Base-by-base conservation (phyloP, 2,329 filamentous ascomycete genomes). In the Talaromyces amestolkiae region DNA sequence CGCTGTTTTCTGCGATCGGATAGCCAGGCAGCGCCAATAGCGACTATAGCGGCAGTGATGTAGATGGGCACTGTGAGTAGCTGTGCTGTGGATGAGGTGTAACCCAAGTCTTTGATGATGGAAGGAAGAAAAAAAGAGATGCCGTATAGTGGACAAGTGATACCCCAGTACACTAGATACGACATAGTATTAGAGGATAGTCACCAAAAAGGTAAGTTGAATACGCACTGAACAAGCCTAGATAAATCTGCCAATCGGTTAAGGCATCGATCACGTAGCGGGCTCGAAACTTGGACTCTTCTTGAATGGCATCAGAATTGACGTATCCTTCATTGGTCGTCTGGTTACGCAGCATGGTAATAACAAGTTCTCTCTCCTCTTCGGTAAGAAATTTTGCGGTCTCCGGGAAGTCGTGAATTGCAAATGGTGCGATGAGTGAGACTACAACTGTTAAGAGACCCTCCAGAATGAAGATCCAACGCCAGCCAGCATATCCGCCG, bases 1-100 rank as follows among this genome's bases (percentile, higher is more conserved):
- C 78, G 73, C 71, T 84, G 84, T 31, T 84, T 83, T 0, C 81
- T 76, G 6, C 79, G 78, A 69, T 89, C 87, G 0, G 87, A 87
- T 79, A 86, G 69, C 68, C 82, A 87, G 0, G 86, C 86, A 0
- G 82, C 79, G 6, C 68, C 54, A 5, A 81, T 71, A 3, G 77
- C 74, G 3, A 81, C 70, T 17, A 76, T 65, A 5, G 77, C 76
- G 0, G 79, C 78, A 0, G 75, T 74, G 59, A 79, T 75, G 63
- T 81, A 80, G 54, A 80, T 78, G 0, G 78, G 77, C 68, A 77
- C 75, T 1, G 78, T 80, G 13, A 80, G 72, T 0, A 80, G 70
- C 47, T 80, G 78, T 1, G 78, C 77, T 0, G 74, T 78, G 0
- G 77, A 77, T 0, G 77, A 74, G 2, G 66, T 74, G 61, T 79